These are phyloP conservation scores for Acacia melanoxylon DNA, from an alignment of 306 rosid species.

Conservation along the genomic window DNA sequence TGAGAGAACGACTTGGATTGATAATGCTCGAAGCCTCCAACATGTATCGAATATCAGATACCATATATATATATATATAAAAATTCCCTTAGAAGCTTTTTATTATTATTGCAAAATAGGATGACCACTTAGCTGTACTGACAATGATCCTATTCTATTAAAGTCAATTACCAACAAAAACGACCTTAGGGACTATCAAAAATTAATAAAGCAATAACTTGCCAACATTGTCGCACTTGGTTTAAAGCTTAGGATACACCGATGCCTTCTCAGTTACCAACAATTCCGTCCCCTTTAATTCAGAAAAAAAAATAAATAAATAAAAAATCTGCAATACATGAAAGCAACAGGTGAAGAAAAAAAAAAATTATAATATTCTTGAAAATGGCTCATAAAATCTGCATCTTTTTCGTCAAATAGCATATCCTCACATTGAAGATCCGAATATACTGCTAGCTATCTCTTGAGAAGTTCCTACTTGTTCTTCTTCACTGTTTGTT, in stretches of 20 bases:
- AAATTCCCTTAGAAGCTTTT: not conserved
- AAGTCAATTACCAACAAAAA: not conserved
- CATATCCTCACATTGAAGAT: slow-evolving; percentile 13
- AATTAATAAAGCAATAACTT: not conserved
- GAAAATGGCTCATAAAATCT: not conserved
- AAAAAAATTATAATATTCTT: slow-evolving; percentile 4
- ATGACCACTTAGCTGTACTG: not conserved
- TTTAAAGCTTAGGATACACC: not conserved
- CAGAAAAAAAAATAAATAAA: too few relatives aligned
- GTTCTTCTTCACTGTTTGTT: not conserved
- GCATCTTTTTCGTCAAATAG: not conserved
- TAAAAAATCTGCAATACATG: not conserved
- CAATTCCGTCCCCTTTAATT: not conserved
- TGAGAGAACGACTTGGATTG: too few relatives aligned
- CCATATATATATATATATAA: too few relatives aligned
- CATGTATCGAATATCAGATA: too few relatives aligned
- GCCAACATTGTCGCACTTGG: not conserved
- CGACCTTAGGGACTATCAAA: not conserved
- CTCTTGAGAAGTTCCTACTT: slow-evolving; percentile 11
- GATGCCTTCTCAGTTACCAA: not conserved
- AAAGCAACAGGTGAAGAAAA: not conserved
- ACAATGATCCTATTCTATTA: not conserved
- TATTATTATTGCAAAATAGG: not conserved
- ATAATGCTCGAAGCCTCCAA: too few relatives aligned
- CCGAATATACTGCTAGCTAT: slow-evolving; percentile 30